These are phyloP conservation scores for Phtheirospermum japonicum DNA, from an alignment of 257 asterid genomes.

Conservation along the genomic window DNA sequence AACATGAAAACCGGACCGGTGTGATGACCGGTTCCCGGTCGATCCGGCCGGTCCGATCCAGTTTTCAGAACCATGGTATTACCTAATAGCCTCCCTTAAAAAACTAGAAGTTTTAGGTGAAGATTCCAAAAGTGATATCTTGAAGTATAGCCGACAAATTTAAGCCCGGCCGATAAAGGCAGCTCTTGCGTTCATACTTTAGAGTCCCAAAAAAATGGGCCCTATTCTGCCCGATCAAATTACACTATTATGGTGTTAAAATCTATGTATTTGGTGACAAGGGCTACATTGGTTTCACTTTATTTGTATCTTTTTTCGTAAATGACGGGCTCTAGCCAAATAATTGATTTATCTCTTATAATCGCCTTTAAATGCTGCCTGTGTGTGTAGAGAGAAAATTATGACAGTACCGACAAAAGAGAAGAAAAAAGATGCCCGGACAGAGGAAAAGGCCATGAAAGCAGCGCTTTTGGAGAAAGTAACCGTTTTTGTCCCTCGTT, in stretches of 20 bases:
- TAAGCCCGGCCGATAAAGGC: too few relatives aligned
- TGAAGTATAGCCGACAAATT: too few relatives aligned
- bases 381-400: slow-evolving; percentile 73
- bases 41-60: too few relatives aligned
- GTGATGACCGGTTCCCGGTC: too few relatives aligned
- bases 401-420: slow-evolving; percentile 78
- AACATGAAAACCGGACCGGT: too few relatives aligned
- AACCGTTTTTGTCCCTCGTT: neutral
- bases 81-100: too few relatives aligned
- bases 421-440: slow-evolving; percentile 79
- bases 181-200: too few relatives aligned
- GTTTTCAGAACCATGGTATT: too few relatives aligned
- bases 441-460: slow-evolving; percentile 87
- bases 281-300: neutral
- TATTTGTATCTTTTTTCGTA: neutral
- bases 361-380: slow-evolving; percentile 24
- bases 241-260: neutral
- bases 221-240: neutral
- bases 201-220: too few relatives aligned
- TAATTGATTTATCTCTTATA: neutral
- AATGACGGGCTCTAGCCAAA: slow-evolving; percentile 4
- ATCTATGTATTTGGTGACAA: neutral
- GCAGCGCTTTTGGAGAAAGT: slow-evolving; percentile 84
- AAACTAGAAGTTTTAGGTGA: too few relatives aligned
- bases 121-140: too few relatives aligned